Evolutionary conservation across 805 yeast genomes (phyloP).

Genomic region (Blastobotrys terrestris): DNA sequence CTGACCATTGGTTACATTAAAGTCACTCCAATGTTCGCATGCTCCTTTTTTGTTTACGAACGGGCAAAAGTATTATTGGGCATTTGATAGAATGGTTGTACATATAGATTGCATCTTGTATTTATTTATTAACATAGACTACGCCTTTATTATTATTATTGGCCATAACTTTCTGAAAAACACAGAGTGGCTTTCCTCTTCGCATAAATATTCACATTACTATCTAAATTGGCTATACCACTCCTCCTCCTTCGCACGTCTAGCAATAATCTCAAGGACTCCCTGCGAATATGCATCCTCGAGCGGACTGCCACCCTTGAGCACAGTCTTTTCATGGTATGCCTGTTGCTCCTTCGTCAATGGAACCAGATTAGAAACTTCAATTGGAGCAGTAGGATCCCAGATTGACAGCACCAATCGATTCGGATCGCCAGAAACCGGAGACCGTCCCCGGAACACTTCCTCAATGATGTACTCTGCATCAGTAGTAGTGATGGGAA

Average conservation of each 20-base stretch:
- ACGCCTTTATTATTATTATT: too few relatives aligned
- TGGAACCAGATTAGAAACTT: slow-evolving; percentile 73
- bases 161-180: too few relatives aligned
- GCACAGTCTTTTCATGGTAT: slow-evolving; percentile 67
- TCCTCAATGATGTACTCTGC: slow-evolving; percentile 84
- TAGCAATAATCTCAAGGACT: slow-evolving; percentile 50
- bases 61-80: slow-evolving; percentile 67
- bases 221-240: slow-evolving; percentile 56
- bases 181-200: too few relatives aligned
- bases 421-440: slow-evolving; percentile 75
- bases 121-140: background rate
- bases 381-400: slow-evolving; percentile 61
- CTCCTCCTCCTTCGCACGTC: slow-evolving; percentile 67
- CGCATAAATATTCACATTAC: background rate
- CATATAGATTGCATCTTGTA: background rate
- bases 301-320: slow-evolving; percentile 54
- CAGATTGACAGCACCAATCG: slow-evolving; percentile 77
- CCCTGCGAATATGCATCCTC: slow-evolving; percentile 59
- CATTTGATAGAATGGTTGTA: slow-evolving; percentile 31
- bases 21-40: slow-evolving; percentile 95
- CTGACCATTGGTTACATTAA: slow-evolving; percentile 91
- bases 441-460: slow-evolving; percentile 87
- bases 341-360: slow-evolving; percentile 86
- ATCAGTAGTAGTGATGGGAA: slow-evolving; percentile 64
- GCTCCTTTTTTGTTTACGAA: slow-evolving; percentile 92